Conservation (phyloP, 345 rosid species). For the Citrus medica region DNA sequence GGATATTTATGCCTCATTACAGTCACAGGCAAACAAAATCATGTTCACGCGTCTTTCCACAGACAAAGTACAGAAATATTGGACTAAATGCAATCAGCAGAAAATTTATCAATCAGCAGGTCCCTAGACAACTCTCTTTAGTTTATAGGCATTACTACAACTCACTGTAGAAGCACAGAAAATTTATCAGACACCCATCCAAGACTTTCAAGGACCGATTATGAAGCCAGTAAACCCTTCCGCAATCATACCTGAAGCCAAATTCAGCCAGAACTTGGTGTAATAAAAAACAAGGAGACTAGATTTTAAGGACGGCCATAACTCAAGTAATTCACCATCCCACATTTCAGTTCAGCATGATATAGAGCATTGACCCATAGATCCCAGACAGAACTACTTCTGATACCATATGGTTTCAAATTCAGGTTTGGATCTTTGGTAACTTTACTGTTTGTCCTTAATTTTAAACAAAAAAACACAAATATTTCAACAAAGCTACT, state of each 20-base stretch:
- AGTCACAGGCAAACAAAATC: not conserved
- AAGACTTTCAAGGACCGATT: not conserved
- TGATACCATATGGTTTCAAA: not conserved
- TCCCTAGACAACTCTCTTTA: too few species aligned
- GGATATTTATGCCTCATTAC: not conserved
- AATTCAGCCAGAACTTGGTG: not conserved
- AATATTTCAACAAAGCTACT: not conserved
- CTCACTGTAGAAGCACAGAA: not conserved
- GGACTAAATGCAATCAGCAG: not conserved
- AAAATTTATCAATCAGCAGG: too few species aligned
- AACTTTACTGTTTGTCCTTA: not conserved
- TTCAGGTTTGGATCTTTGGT: not conserved
- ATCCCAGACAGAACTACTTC: not conserved
- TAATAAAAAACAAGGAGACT: not conserved
- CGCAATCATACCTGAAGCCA: not conserved
- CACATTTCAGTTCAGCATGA: not conserved
- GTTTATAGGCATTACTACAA: too few species aligned
- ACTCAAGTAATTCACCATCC: not conserved
- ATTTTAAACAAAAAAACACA: not conserved
- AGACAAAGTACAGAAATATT: not conserved
- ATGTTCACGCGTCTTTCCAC: not conserved
- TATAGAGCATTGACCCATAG: too few species aligned
- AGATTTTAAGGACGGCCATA: not conserved
- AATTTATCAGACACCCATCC: not conserved
- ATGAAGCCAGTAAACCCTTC: not conserved